Conservation (phyloP, 352 stramenopile genomes). For the Phytopythium ostracodes region DNA sequence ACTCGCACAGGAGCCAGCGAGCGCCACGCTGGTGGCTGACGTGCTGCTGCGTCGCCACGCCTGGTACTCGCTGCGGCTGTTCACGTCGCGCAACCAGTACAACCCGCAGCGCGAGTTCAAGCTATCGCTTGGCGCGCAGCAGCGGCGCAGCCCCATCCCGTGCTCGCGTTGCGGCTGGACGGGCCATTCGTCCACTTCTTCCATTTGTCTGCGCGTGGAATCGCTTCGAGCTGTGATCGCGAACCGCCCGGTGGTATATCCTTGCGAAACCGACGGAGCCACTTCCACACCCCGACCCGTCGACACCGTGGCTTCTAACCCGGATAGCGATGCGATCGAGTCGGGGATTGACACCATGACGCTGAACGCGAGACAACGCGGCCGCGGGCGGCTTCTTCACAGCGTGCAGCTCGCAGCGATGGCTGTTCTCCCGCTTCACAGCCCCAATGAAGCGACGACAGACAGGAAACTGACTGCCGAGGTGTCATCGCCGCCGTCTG, state of each 20-base stretch:
- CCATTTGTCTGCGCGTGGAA: conserved; percentile 27
- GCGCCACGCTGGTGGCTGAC: conserved; percentile 31
- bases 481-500: neutral
- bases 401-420: neutral
- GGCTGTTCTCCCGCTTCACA: neutral
- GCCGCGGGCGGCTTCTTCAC: neutral
- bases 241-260: neutral
- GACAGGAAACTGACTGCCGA: neutral
- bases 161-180: conserved; percentile 56
- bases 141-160: conserved; percentile 42
- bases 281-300: neutral
- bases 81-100: conserved; percentile 55
- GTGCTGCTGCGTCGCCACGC: conserved; percentile 34
- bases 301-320: neutral
- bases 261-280: neutral
- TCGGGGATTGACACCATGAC: neutral
- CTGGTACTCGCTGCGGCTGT: conserved; percentile 53
- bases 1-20: conserved; percentile 29
- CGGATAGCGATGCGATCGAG: too few species aligned
- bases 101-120: conserved; percentile 37
- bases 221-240: conserved; percentile 11
- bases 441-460: neutral
- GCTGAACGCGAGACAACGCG: neutral
- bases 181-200: conserved; percentile 46
- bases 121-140: conserved; percentile 29